Base-by-base conservation (phyloP, 2,329 filamentous ascomycete species). In the Drechslera avenae region DNA sequence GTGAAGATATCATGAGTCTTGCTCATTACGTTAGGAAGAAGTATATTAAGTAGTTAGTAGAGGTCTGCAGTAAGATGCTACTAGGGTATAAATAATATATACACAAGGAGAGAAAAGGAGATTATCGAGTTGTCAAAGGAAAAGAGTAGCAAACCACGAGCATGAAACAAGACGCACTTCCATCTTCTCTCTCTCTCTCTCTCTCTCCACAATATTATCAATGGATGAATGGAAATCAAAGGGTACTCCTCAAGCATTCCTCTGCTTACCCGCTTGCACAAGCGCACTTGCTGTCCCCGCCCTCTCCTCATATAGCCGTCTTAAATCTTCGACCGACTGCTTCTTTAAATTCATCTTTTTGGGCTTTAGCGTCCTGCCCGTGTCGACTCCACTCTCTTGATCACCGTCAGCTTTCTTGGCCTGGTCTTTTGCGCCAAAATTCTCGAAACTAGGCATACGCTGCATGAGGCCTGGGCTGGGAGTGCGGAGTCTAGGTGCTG, bases 281-380 rank as follows among this genome's bases (percentile, higher is more conserved):
- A 75, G 54, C 23, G 57, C 65, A 50, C 62, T 64, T 34, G 69
- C 77, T 12, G 76, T 75, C 2, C 70, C 74, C 6, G 73, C 75
- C 36, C 78, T 62, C 58, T 80, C 78, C 59, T 81, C 78, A 52
- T 79, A 81, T 45, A 80, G 58, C 55, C 74, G 62, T 46, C 77
- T 64, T 52, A 81, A 55, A 62, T 80, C 76, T 37, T 80, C 78
- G 4, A 81, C 78, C 14, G 72, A 75, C 39, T 73, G 66, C 56
- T 79, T 78, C 56, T 74, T 75, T 34, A 78, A 35, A 34, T 76
- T 74, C 28, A 79, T 59, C 46, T 68, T 76, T n/a, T 56, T 59
- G 3, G 45, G 68, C 53, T 31, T 74, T 61, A 69, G 50, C 37
- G 54, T 52, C 28, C 58, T 51, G 1, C 59, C 58, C 31, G 21